These are phyloP conservation scores for Hansenula sp. DNA, from an alignment of 1,139 yeast species.

Conservation along the genomic window DNA sequence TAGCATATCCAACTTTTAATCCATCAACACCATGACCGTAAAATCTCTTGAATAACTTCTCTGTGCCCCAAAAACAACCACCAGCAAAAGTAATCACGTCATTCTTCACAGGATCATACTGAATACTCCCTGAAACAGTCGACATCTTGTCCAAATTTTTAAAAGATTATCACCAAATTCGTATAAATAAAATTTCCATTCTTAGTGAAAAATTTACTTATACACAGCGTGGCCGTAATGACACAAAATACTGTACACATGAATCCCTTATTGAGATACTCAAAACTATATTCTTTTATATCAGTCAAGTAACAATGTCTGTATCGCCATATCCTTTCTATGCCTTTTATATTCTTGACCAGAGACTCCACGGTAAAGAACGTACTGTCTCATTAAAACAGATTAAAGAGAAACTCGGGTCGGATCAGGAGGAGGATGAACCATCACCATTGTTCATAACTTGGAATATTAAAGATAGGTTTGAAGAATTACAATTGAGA, in stretches of 20 bases:
- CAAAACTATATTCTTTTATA: too few relatives aligned
- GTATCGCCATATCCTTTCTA: constrained; percentile 8
- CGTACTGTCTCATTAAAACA: not conserved
- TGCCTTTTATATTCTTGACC: constrained; percentile 9
- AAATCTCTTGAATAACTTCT: constrained; percentile 67
- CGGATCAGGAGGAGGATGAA: not conserved
- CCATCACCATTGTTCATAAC: constrained; percentile 73
- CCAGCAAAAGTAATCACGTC: constrained; percentile 60
- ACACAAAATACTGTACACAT: too few relatives aligned
- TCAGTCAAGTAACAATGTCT: too few relatives aligned
- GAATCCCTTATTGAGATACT: too few relatives aligned
- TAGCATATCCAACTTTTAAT: constrained; percentile 82
- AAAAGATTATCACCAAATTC: not conserved
- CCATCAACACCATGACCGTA: constrained; percentile 64
- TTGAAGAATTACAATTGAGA: constrained; percentile 42
- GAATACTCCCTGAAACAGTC: constrained; percentile 32
- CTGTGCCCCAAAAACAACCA: constrained; percentile 95
- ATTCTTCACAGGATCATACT: constrained; percentile 31
- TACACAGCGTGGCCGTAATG: too few relatives aligned
- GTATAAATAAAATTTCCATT: too few relatives aligned
- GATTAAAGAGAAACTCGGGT: constrained; percentile 1
- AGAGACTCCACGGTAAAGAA: not conserved
- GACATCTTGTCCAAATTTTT: not conserved
- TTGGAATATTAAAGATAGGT: constrained; percentile 52
- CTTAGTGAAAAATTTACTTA: too few relatives aligned